These are phyloP conservation scores for Alternaria sp. DNA, from an alignment of 2,329 filamentous ascomycete genomes.

Conservation along the genomic window DNA sequence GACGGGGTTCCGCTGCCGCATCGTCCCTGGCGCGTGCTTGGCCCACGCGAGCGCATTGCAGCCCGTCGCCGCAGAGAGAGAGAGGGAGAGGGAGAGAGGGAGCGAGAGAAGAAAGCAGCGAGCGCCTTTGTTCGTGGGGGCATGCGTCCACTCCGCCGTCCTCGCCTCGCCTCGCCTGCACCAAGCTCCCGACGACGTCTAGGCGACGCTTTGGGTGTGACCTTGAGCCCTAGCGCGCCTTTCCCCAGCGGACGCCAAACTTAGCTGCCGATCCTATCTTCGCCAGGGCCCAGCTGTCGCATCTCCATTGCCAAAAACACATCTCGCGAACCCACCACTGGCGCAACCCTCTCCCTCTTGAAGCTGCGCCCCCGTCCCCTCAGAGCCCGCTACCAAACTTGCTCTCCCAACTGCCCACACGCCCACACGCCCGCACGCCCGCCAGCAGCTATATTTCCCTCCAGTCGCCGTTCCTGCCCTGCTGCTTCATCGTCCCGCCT, in stretches of 20 bases:
- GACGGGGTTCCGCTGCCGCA: conserved; percentile 27
- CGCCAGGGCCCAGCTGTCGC: conserved; percentile 23
- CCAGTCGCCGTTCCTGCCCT: conserved; percentile 11
- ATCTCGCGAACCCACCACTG: conserved; percentile 18
- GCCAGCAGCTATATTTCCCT: conserved; percentile 11
- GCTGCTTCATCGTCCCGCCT: conserved; percentile 20
- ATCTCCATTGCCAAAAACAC: conserved; percentile 22
- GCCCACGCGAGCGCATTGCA: conserved; percentile 30
- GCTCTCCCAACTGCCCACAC: conserved; percentile 2
- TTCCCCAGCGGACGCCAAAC: conserved; percentile 30
- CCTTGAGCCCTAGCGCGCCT: conserved; percentile 23
- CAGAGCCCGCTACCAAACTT: conserved; percentile 16
- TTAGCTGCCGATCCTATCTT: conserved; percentile 35
- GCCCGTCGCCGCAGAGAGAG: conserved; percentile 8
- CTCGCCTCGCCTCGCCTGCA: conserved; percentile 10
- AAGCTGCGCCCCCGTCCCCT: conserved; percentile 8
- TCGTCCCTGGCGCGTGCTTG: conserved; percentile 35
- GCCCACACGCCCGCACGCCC: conserved; percentile 1
- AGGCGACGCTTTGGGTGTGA: conserved; percentile 10
- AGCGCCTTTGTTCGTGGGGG: conserved; percentile 7
- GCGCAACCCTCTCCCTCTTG: conserved; percentile 13
- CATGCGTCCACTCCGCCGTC: neutral
- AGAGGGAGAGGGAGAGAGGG: neutral
- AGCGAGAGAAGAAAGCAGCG: neutral
- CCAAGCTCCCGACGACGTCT: conserved; percentile 15